Conservation (phyloP, 768 basidiomycete species). For the Paxillus rubicundulus region DNA sequence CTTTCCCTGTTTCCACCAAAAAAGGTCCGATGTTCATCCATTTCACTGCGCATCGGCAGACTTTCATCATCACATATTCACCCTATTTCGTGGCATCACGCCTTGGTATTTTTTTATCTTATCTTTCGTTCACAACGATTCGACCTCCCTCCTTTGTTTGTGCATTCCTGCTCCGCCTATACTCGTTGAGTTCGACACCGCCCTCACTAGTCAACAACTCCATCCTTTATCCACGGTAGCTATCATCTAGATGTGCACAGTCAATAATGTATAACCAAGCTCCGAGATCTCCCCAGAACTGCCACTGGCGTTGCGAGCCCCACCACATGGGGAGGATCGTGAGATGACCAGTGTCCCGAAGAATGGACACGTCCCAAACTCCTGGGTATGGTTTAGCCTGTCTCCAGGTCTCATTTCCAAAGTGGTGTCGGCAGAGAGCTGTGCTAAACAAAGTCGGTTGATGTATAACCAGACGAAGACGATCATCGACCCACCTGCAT, state of each 20-base stretch:
- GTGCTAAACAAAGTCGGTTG: slow-evolving; percentile 2
- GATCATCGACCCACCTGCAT: slow-evolving; percentile 30
- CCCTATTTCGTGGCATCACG: slow-evolving; percentile 4
- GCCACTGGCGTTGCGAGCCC: slow-evolving; percentile 33
- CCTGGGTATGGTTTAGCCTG: slow-evolving; percentile 28
- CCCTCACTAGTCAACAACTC: background rate
- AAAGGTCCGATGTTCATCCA: background rate
- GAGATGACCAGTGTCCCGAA: slow-evolving; percentile 37
- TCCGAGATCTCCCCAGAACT: slow-evolving; percentile 41
- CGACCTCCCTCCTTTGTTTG: background rate
- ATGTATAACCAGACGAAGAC: too few relatives aligned
- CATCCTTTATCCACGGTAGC: background rate
- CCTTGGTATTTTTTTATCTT: slow-evolving; percentile 13
- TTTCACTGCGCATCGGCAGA: background rate
- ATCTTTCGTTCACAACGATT: background rate
- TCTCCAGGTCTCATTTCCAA: background rate
- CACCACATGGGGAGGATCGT: slow-evolving; percentile 41
- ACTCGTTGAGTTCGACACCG: background rate
- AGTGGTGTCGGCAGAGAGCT: slow-evolving; percentile 6
- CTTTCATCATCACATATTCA: background rate
- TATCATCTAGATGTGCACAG: background rate
- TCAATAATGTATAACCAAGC: slow-evolving; percentile 39
- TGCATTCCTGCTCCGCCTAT: background rate
- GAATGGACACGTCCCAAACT: slow-evolving; percentile 40
- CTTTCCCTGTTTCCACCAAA: background rate